Conservation (phyloP, 1,139 yeast genomes). For the Entelexis sorbosivorans region DNA sequence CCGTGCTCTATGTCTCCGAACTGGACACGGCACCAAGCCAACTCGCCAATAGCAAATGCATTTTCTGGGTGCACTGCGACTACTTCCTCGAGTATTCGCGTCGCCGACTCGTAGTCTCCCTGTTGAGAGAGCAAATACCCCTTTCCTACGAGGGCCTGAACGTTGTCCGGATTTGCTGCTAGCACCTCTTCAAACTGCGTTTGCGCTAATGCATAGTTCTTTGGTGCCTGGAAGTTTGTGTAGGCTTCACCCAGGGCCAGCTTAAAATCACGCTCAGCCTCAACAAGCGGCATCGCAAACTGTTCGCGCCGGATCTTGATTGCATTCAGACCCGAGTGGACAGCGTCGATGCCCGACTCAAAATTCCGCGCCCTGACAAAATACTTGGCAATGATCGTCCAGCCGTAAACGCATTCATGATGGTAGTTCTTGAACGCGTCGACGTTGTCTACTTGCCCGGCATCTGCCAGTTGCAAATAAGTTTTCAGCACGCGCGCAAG, state of each 20-base stretch:
- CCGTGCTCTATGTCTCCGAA: conserved; percentile 46
- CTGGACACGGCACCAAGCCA: conserved; percentile 67
- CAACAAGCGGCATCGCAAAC: conserved; percentile 39
- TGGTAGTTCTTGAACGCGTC: conserved; percentile 33
- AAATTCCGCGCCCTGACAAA: conserved; percentile 55
- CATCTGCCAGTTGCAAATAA: background rate
- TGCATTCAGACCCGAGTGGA: conserved; percentile 50
- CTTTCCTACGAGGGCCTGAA: conserved; percentile 66
- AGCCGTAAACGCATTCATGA: conserved; percentile 10
- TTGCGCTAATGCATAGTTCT: conserved; percentile 65
- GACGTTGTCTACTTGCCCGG: conserved; percentile 37
- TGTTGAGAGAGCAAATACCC: conserved; percentile 66
- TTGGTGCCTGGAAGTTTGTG: conserved; percentile 82
- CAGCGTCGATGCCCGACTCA: conserved; percentile 47
- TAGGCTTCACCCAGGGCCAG: conserved; percentile 64
- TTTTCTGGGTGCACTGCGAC: conserved; percentile 43
- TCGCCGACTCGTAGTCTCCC: conserved; percentile 47
- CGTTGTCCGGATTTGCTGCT: conserved; percentile 40
- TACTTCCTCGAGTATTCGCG: conserved; percentile 42
- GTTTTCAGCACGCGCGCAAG: conserved; percentile 42
- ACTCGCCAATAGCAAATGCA: conserved; percentile 53
- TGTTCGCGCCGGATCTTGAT: conserved; percentile 38
- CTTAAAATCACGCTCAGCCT: conserved; percentile 50
- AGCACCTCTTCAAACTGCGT: conserved; percentile 58
- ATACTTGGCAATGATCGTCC: conserved; percentile 39